Base-by-base conservation (phyloP, 305 asterid genomes). In the Nicotiana rustica region DNA sequence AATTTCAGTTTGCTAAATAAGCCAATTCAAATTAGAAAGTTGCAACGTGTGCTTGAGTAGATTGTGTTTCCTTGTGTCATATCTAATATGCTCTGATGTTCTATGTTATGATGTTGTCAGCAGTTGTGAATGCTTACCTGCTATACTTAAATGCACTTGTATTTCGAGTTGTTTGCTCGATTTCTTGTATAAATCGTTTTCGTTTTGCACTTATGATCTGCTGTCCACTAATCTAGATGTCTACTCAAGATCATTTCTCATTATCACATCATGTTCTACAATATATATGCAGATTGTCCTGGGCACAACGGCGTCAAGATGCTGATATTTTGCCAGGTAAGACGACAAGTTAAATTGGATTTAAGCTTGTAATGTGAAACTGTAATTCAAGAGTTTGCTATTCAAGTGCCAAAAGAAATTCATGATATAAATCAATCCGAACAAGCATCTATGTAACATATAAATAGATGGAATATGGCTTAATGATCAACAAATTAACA, bases 261-360 rank as follows among this genome's bases (percentile, higher is more conserved):
- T 44, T 67, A 69, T 47, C 49, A 35, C 55, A 25, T 82, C 35
- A 80, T 68, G 55, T 56, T 78, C 68, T 67, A 76, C 49, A 25
- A 25, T 25, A 68, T 82, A 6, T 69, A 82, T 73, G 49, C 90
- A 91, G 93, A 35, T 92, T 91, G 85, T 91, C 95, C 0, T 91
- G 90, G 89, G 89, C 92, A 69, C 91, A 91, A 86, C 31, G 83
- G 69, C 91, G 93, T 36, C 91, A 81, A 61, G 29, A 87, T 77
- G 82, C 91, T 47, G 55, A 64, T 78, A 81, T 90, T 78, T 77
- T 91, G 82, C 95, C 95, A 80, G 95, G 95, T 91, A 86, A 76
- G 29, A 17, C 0, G 2, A 52, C 38, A 4, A 25, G 9, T 25
- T 25, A 7, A 61, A 14, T 8, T 29, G 10, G 62, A 14, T 49